A percentile compares a stretch with the other conserved stretches of the same genome.
Evolutionary conservation across 2,329 filamentous ascomycete genomes (phyloP).

Genomic region (Fusarium virguliforme): DNA sequence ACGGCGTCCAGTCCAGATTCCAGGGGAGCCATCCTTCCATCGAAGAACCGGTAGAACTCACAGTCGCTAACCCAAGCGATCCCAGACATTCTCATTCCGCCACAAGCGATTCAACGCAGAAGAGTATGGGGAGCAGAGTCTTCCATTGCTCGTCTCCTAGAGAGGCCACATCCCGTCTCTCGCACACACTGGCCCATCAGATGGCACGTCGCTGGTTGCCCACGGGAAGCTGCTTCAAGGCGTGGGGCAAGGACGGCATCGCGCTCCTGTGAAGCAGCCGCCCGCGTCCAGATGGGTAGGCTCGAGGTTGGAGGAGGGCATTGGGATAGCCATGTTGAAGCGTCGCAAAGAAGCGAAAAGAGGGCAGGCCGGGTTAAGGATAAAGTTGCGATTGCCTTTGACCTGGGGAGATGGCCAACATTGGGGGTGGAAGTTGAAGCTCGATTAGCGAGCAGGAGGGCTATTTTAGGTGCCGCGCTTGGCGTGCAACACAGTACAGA

Average conservation of each 20-base stretch:
- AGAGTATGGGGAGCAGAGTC: neutral
- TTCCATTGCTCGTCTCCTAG: neutral
- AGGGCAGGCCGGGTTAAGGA: neutral
- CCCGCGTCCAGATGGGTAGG: neutral
- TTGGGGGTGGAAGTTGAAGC: neutral
- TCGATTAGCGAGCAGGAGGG: neutral
- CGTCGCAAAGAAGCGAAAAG: neutral
- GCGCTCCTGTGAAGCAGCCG: neutral
- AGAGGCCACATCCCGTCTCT: neutral
- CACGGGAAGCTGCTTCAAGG: constrained; percentile 9
- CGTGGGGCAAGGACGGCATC: neutral
- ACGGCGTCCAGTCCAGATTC: neutral
- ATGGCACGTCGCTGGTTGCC: neutral
- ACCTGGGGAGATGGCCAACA: neutral
- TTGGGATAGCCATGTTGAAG: neutral
- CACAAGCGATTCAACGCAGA: neutral
- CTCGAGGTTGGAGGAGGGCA: neutral
- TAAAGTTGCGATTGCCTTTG: neutral
- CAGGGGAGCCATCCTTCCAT: neutral
- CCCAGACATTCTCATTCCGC: neutral
- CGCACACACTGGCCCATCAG: neutral
- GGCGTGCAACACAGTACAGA: too few relatives aligned
- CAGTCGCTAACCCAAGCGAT: neutral
- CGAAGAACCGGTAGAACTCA: neutral
- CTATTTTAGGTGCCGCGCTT: neutral